Base-by-base conservation (phyloP, 495 filamentous ascomycete genomes). In the Halenospora varia region DNA sequence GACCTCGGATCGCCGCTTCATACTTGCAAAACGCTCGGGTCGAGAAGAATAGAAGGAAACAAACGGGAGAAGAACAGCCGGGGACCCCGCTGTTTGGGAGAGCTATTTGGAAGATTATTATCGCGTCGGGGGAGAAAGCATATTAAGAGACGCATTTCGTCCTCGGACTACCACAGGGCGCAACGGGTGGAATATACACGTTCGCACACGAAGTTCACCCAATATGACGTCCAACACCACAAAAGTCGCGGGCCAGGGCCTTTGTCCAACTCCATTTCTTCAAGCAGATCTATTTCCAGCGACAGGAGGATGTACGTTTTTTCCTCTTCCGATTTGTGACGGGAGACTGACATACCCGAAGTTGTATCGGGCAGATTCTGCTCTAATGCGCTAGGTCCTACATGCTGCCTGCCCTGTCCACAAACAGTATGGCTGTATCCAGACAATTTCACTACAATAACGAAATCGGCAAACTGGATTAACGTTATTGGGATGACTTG, bases 321-420 rank as follows among this genome's bases (percentile, higher is more conserved):
- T 53, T 29, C 39, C 18, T 48, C 18, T 35, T 49, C 2, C 35
- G 8, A 15, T 8, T 10, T 10, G 20, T 47, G 35, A 56, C 51
- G 59, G 62, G 52, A 56, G 25, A 56, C 56, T 54, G 58, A 62
- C 63, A 53, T 48, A 20, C 56, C 17, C 62, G 62, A 70, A 94
- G 90, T 84, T 66, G 70, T 88, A 47, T 72, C 75, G 18, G 90
- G 92, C 10, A 56, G 63, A 25, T 62, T 66, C 29, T 66, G 63
- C 25, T 66, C 63, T 4, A 29, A 42, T 59, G 79, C 89, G 47
- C 77, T 84, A 10, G 72, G 88, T 55, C 64, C 77, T 47, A 59
- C 65, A 0, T 98, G 94, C 69, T 98, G 94, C 72, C 68, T 97
- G 56, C 95, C 95, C 62, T 98, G 94, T 71, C 94, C 95, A 18